Conservation (phyloP, 2,329 filamentous ascomycete species). For the Parascedosporium putredinis region DNA sequence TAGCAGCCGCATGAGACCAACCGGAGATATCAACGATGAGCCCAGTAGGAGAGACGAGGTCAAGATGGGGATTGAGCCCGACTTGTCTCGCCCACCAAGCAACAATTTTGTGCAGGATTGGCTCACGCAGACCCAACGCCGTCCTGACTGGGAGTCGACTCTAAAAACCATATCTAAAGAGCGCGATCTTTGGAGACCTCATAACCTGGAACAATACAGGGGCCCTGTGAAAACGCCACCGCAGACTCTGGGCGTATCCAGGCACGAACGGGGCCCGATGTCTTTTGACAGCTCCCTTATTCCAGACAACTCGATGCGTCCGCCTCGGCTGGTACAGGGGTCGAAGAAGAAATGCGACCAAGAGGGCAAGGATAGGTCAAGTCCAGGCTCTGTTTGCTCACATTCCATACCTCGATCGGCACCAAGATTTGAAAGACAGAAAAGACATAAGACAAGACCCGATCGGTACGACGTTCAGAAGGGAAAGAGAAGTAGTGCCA, state of each 20-base stretch:
- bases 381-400: too few species aligned
- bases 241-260: neutral
- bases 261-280: neutral
- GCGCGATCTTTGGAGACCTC: neutral
- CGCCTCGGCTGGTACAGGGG: too few species aligned
- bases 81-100: too few species aligned
- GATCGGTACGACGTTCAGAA: constrained; percentile 42
- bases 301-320: neutral
- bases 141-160: constrained; percentile 1
- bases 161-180: neutral
- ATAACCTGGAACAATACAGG: too few species aligned
- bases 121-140: constrained; percentile 4
- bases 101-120: constrained; percentile 5
- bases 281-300: constrained; percentile 7
- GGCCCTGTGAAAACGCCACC: too few species aligned
- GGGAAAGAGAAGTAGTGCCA: constrained; percentile 4
- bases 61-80: too few species aligned
- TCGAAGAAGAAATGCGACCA: too few species aligned
- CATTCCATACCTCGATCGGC: too few species aligned
- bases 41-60: too few species aligned
- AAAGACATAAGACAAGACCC: constrained; percentile 44
- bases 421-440: constrained; percentile 39
- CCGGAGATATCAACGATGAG: too few species aligned
- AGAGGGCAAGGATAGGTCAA: too few species aligned
- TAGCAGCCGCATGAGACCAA: too few species aligned